These are phyloP conservation scores for Piedraia hortae DNA, from an alignment of 2,329 filamentous ascomycete genomes.

Conservation along the genomic window DNA sequence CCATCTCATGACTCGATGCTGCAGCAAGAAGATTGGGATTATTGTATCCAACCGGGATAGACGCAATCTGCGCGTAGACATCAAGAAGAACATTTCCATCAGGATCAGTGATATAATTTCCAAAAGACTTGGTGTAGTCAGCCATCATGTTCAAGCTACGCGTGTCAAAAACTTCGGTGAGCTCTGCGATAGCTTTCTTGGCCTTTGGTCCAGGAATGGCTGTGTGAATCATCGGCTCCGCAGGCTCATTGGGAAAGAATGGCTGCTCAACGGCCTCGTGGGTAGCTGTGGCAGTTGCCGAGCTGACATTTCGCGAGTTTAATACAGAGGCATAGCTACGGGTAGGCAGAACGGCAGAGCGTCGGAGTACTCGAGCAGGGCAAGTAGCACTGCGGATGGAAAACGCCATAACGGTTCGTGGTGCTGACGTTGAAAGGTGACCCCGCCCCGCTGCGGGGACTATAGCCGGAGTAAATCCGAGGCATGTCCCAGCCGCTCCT, in stretches of 20 bases:
- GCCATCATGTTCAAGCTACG: constrained; percentile 60
- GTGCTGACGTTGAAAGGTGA: too few species aligned
- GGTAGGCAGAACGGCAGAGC: too few species aligned
- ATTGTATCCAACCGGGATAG: constrained; percentile 80
- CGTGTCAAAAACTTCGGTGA: constrained; percentile 61
- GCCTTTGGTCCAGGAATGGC: constrained; percentile 51
- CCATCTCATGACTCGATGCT: constrained; percentile 52
- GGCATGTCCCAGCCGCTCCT: too few species aligned
- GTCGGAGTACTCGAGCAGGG: too few species aligned
- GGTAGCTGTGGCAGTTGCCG: constrained; percentile 9
- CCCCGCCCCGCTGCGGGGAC: too few species aligned
- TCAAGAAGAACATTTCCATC: constrained; percentile 49
- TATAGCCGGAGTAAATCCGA: too few species aligned
- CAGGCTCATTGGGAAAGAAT: constrained; percentile 28
- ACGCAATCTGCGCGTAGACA: constrained; percentile 77
- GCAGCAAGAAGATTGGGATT: constrained; percentile 47
- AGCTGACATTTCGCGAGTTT: too few species aligned
- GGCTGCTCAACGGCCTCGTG: constrained; percentile 9
- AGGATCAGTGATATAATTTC: constrained; percentile 55
- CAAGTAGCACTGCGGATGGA: too few species aligned
- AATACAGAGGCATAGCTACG: too few species aligned
- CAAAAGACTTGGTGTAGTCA: constrained; percentile 45
- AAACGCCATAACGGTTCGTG: too few species aligned
- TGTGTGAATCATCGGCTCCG: constrained; percentile 25
- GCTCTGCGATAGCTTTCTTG: constrained; percentile 37